A percentile compares a stretch with the other conserved stretches of the same genome.
These are phyloP conservation scores for Backusella circina DNA, from an alignment of 192 early-diverging fungal species.

Conservation along the genomic window DNA sequence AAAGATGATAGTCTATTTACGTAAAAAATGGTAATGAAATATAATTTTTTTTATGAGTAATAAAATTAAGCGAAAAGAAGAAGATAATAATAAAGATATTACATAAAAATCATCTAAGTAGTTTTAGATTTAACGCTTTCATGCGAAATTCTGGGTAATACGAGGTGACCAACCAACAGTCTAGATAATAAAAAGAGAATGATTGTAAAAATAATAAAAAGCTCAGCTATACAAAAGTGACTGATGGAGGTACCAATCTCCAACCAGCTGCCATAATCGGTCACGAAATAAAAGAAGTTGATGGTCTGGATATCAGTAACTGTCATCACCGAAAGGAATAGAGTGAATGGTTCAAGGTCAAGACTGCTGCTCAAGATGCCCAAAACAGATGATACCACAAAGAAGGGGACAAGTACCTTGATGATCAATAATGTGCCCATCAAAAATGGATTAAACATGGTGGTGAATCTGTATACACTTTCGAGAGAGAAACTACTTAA, in stretches of 20 bases:
- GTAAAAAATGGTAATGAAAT: background rate
- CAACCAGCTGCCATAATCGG: constrained; percentile 90
- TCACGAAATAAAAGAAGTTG: constrained; percentile 94
- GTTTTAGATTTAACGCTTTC: background rate
- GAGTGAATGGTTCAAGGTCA: constrained; percentile 77
- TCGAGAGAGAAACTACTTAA: constrained; percentile 82
- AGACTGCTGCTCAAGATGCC: constrained; percentile 73
- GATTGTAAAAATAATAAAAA: constrained; percentile 91
- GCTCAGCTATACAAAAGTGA: constrained; percentile 91
- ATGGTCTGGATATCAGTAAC: constrained; percentile 93
- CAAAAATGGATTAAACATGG: constrained; percentile 86
- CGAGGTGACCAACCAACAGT: constrained; percentile 41
- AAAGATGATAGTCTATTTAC: too few relatives aligned
- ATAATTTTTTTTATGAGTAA: background rate
- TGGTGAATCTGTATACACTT: constrained; percentile 86
- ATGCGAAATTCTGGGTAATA: constrained; percentile 8
- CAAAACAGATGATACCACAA: constrained; percentile 81
- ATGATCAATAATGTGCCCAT: constrained; percentile 83
- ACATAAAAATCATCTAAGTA: background rate
- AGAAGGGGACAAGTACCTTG: constrained; percentile 95
- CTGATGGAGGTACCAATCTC: constrained; percentile 96
- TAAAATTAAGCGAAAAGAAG: background rate
- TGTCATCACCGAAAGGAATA: constrained; percentile 83
- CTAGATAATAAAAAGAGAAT: constrained; percentile 80
- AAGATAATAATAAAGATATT: background rate